Evolutionary conservation across 2,329 filamentous ascomycete species (phyloP), one percentile per base, ranked within the genome.

Genomic region (Ampelomyces quisqualis): DNA sequence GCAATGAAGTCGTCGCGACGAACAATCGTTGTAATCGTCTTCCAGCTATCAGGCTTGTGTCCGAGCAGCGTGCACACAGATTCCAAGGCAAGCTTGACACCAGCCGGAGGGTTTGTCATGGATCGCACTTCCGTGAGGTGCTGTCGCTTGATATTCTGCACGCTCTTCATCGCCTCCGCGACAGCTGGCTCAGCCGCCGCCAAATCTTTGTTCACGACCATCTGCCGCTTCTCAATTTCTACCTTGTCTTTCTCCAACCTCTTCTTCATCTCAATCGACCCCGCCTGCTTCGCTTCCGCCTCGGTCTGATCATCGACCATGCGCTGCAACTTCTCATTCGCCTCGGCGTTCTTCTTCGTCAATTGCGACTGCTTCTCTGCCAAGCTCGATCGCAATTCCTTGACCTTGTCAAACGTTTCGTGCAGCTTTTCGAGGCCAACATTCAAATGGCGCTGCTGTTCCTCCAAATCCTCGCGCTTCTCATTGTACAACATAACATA

Each of bases 401-500:
- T 84, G 40, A 99, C 93, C 74, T 98, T 97, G 70, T 95, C 90
- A 15, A 97, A 90, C 2, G 93, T 98, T 70, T 97, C 93, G 55
- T 88, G 82, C 19, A 99, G 77, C 70, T 99, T 99, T 74, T 98
- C 93, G 2, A 99, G 80, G 77, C 93, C 94, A 41, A 97, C 90
- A 60, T 98, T 98, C 49, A 99, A 77, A 78, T 99, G 93, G 20
- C 93, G 86, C 66, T 99, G 93, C 69, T 99, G 93, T 67, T 99
- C 93, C 69, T 99, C 93, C 1, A 99, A 80, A 64, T 98, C 93
- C 68, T 97, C 93, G 8, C 94, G 87, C 76, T 99, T 98, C 70
- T 98, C 93, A 49, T 90, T 95, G 73, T 97, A 97, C 5, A 99
- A 77, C 69, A 88, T 93, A 69, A 96, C 90, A 65, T 96, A 99